Conservation (phyloP, 768 basidiomycete species). For the Macrocybe gigantea region DNA sequence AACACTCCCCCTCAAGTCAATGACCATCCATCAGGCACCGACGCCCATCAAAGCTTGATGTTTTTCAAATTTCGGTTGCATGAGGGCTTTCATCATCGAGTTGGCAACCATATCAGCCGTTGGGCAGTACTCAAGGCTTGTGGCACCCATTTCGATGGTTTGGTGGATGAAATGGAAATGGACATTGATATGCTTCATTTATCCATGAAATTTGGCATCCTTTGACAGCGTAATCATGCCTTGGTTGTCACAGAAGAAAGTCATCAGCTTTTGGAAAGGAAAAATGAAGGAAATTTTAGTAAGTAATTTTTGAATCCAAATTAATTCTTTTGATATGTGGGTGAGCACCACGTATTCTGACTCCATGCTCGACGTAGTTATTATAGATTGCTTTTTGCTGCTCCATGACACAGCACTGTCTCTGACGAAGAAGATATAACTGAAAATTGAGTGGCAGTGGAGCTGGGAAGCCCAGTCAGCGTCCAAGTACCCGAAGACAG, state of each 20-base stretch:
- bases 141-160: neutral
- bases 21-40: neutral
- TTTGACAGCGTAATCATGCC: neutral
- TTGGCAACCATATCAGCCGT: neutral
- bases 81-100: neutral
- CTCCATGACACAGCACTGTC: conserved; percentile 23
- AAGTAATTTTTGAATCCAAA: conserved; percentile 19
- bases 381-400: conserved; percentile 22
- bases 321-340: conserved; percentile 14
- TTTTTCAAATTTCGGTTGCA: neutral
- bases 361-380: conserved; percentile 28
- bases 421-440: conserved; percentile 19
- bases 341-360: conserved; percentile 29
- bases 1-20: neutral
- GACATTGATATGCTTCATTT: neutral
- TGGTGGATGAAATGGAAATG: neutral
- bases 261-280: too few relatives aligned
- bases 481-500: conserved; percentile 15
- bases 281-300: conserved; percentile 8
- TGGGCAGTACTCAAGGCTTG: neutral
- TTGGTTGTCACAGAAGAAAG: neutral
- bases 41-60: neutral
- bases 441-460: conserved; percentile 18
- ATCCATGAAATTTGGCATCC: neutral
- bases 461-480: conserved; percentile 14